Percentiles rank a stretch among this genome's conserved stretches.
Conservation (phyloP, 2,329 filamentous ascomycete species). For the Apiospora marii region DNA sequence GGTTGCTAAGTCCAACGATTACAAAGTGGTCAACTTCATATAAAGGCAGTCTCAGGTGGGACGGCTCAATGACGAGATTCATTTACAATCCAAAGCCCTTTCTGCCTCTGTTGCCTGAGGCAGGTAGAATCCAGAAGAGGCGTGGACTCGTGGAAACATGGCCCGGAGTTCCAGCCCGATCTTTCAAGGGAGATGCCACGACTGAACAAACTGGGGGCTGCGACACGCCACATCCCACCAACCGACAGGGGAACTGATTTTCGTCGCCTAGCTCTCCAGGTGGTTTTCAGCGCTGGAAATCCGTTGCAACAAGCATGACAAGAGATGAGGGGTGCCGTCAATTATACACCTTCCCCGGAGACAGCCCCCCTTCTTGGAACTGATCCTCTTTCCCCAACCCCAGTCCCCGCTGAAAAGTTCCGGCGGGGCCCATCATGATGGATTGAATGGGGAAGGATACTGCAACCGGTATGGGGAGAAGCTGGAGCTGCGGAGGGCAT, state of each 20-base stretch:
- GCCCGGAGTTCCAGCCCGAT: neutral
- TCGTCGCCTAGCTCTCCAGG: neutral
- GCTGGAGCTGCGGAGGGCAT: neutral
- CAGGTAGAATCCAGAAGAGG: neutral
- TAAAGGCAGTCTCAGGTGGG: constrained; percentile 2
- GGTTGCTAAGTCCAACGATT: neutral
- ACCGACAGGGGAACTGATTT: neutral
- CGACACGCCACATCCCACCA: constrained; percentile 12
- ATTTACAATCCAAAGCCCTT: neutral
- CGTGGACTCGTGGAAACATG: neutral
- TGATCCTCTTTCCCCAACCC: neutral
- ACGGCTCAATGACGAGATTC: neutral
- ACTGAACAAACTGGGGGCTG: neutral
- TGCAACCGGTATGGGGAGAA: neutral
- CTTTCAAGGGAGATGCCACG: neutral
- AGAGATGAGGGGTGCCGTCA: neutral
- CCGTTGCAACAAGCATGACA: neutral
- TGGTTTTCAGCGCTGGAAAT: neutral
- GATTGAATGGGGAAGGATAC: neutral
- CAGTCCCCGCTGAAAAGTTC: neutral
- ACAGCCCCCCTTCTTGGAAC: neutral
- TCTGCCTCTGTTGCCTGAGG: neutral
- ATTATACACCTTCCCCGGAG: neutral
- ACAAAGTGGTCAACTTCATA: neutral
- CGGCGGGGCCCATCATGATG: neutral